Conservation (phyloP, 2,329 filamentous ascomycete species). For the Phyllosticta capitalensis region DNA sequence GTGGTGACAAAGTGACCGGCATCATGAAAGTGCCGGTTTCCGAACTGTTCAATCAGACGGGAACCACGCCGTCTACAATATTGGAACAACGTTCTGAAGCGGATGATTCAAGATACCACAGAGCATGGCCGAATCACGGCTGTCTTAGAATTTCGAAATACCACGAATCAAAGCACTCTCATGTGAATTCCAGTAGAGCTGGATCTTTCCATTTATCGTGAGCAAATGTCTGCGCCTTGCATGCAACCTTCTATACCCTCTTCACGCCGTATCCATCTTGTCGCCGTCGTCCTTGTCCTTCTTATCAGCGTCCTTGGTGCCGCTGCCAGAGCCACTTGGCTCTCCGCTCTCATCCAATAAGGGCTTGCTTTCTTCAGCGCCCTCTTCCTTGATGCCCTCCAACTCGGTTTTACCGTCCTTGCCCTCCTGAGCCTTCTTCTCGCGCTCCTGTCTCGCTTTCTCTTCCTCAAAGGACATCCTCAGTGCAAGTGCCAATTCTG, state of each 20-base stretch:
- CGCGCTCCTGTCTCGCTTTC: constrained; percentile 83
- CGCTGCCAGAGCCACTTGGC: constrained; percentile 49
- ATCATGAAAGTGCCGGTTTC: background rate
- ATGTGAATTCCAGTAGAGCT: background rate
- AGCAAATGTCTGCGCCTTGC: background rate
- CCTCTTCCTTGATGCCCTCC: constrained; percentile 64
- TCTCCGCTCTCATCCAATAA: constrained; percentile 56
- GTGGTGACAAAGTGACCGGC: background rate
- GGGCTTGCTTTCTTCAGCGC: constrained; percentile 48
- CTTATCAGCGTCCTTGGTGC: constrained; percentile 31
- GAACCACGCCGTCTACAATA: background rate
- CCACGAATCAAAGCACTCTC: background rate
- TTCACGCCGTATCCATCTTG: constrained; percentile 84
- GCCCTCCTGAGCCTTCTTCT: constrained; percentile 65
- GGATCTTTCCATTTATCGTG: background rate
- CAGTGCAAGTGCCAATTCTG: constrained; percentile 85
- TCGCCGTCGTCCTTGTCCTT: constrained; percentile 52
- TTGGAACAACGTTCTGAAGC: background rate
- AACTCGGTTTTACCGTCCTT: constrained; percentile 63
- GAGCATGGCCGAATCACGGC: background rate
- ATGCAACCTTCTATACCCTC: background rate
- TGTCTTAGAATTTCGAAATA: too few relatives aligned
- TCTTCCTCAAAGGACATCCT: constrained; percentile 98
- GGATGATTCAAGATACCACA: background rate
- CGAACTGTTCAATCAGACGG: background rate